Evolutionary conservation across 495 filamentous ascomycete species (phyloP), one percentile per base, ranked within the genome.

Genomic region (Eremomyces bilateralis): DNA sequence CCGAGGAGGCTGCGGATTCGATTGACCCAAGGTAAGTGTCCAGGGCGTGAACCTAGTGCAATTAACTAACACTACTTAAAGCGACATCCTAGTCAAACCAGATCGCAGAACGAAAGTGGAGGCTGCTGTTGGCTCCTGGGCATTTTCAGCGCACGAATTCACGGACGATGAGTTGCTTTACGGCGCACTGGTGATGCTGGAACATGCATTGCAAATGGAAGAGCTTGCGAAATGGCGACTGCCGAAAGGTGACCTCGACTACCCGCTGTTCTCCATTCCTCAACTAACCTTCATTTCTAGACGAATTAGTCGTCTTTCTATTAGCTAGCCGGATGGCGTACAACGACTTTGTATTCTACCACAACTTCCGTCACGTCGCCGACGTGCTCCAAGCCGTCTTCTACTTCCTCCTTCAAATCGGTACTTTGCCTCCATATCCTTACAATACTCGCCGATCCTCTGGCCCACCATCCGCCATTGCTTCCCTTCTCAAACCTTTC

Each of bases 291-390:
- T n/a, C n/a, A n/a, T n/a, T n/a, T n/a, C n/a, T 46, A 65, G 59
- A 52, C 39, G 71, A 80, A 52, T 57, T 94, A 15, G 73, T 69
- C 41, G 65, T 65, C 28, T 93, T 93, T 52, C 59, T 91, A 29
- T 59, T 84, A 29, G 80, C 84, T 42, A 77, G 80, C 48, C 73
- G 80, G 33, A 69, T 71, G 31, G 76, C 90, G 12, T 95, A 97
- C 57, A 93, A 94, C 48, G 71, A 67, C 33, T 91, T 92, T 51
- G 81, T 97, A 24, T 78, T 85, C n/a, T 97, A 95, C 48, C 88
- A 97, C 57, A 97, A 97, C 51, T 97, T 94, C 53, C 80, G 88
- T 32, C 88, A 97, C 52, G 88, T 90, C 4, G 71, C 88, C 34
- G 88, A 97, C 59, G 88, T 97, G 25, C 63, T 94, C 45, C 88